Evolutionary conservation across 2,329 filamentous ascomycete genomes (phyloP).

Genomic region (Fusarium sp.): DNA sequence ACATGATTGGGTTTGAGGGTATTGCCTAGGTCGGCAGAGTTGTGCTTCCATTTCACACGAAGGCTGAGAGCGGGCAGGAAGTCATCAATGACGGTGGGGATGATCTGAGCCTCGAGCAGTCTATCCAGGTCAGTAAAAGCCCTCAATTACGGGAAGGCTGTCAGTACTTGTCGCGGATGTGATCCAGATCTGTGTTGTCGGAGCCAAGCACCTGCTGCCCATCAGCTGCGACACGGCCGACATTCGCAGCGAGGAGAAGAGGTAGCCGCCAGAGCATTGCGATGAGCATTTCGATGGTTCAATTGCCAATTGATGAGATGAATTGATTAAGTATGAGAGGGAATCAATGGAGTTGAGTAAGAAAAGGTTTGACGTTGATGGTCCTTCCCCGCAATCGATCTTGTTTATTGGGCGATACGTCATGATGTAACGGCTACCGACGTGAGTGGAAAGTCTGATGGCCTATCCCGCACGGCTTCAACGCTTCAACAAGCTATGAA

Average conservation of each 20-base stretch:
- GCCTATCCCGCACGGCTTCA: rapidly evolving
- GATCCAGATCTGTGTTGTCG: neutral
- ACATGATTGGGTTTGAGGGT: constrained; percentile 14
- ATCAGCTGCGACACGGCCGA: neutral
- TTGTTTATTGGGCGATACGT: neutral
- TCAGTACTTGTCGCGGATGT: constrained; percentile 14
- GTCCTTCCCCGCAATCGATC: constrained; percentile 10
- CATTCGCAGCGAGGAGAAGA: neutral
- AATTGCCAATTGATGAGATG: rapidly evolving
- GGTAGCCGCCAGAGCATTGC: neutral
- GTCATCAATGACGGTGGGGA: constrained; percentile 33
- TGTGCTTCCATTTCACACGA: constrained; percentile 21
- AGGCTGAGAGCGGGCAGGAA: constrained; percentile 26
- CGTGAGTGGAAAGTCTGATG: neutral
- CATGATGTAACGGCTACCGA: constrained; percentile 28
- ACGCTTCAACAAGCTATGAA: rapidly evolving
- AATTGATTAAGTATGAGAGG: rapidly evolving
- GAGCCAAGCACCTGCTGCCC: neutral
- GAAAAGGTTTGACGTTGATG: neutral
- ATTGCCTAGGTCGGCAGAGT: constrained; percentile 28
- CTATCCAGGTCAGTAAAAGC: neutral
- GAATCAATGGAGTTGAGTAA: neutral
- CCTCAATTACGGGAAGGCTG: no score
- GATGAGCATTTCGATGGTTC: neutral
- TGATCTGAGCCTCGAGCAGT: constrained; percentile 20